A percentile compares a stretch with the other conserved stretches of the same genome.
phyloP scores from a whole-genome alignment of 192 early-diverging fungal species.

The Podila epigama region DNA sequence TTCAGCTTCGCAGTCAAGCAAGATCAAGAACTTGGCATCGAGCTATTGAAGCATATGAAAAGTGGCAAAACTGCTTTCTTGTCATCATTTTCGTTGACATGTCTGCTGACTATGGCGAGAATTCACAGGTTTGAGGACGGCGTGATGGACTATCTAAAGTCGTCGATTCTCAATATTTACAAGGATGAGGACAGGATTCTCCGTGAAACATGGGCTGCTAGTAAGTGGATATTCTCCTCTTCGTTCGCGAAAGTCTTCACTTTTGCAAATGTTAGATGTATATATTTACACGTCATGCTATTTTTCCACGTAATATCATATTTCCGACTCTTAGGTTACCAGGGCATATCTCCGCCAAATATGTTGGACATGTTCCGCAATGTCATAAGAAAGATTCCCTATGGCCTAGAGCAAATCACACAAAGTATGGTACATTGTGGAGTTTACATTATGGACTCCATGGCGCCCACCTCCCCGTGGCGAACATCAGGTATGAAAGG shows the following conservation, averaged over 20 bases:
- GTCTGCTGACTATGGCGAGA: slow-evolving; percentile 70
- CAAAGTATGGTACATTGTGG: slow-evolving; percentile 61
- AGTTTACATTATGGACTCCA: slow-evolving; percentile 57
- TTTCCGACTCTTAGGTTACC: slow-evolving; percentile 10
- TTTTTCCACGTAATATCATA: background rate
- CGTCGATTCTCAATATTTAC: slow-evolving; percentile 49
- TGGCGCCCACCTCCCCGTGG: slow-evolving; percentile 31
- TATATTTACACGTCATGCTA: too few relatives aligned
- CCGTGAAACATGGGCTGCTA: slow-evolving; percentile 52
- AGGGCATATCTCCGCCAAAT: slow-evolving; percentile 17
- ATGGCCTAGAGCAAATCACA: slow-evolving; percentile 62
- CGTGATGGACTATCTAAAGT: slow-evolving; percentile 63
- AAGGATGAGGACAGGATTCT: slow-evolving; percentile 57
- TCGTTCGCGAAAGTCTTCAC: too few relatives aligned
- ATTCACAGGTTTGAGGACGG: slow-evolving; percentile 75
- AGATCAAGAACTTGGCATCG: slow-evolving; percentile 68
- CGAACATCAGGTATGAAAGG: slow-evolving; percentile 15
- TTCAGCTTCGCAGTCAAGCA: slow-evolving; percentile 76
- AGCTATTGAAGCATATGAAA: slow-evolving; percentile 63
- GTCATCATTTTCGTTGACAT: slow-evolving; percentile 70
- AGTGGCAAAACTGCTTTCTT: slow-evolving; percentile 48
- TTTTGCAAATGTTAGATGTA: too few relatives aligned
- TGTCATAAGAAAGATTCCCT: slow-evolving; percentile 56
- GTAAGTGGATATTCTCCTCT: slow-evolving; percentile 17
- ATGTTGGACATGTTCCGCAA: slow-evolving; percentile 41